These are phyloP conservation scores for Malassezia equina DNA, from an alignment of 1,284 basidiomycete genomes.

Conservation along the genomic window DNA sequence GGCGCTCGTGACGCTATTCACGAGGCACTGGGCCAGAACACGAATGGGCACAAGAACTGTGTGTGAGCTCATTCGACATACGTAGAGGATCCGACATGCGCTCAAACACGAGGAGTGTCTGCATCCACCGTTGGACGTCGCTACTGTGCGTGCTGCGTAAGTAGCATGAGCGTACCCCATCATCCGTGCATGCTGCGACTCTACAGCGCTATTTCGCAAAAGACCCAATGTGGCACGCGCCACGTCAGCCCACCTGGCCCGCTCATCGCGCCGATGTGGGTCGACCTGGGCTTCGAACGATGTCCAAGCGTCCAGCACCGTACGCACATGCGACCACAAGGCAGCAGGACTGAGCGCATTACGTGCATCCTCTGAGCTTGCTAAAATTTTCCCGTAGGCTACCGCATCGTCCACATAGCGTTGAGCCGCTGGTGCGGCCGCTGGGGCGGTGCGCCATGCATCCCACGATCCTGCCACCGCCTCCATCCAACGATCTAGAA, in stretches of 20 bases:
- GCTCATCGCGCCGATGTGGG: neutral
- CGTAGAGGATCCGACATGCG: conserved; percentile 12
- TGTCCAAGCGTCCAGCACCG: neutral
- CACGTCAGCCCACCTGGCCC: neutral
- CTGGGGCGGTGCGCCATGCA: neutral
- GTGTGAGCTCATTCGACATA: neutral
- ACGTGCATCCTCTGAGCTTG: neutral
- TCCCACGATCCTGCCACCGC: neutral
- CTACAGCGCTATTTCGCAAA: conserved; percentile 6
- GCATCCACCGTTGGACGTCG: neutral
- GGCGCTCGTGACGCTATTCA: conserved; percentile 4
- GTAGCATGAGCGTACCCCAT: neutral
- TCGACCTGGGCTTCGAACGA: neutral
- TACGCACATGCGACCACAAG: neutral
- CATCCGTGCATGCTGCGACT: neutral
- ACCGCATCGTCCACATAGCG: neutral
- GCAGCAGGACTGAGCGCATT: neutral
- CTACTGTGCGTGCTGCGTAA: conserved; percentile 1
- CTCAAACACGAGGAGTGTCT: conserved; percentile 8
- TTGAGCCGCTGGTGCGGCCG: neutral
- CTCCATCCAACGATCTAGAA: neutral
- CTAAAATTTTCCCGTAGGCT: neutral
- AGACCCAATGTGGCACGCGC: conserved; percentile 2
- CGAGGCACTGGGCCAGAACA: conserved; percentile 11
- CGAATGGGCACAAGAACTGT: conserved; percentile 5